phyloP scores from a whole-genome alignment of 2,329 filamentous ascomycete species.

The Neofusicoccum ribis region DNA sequence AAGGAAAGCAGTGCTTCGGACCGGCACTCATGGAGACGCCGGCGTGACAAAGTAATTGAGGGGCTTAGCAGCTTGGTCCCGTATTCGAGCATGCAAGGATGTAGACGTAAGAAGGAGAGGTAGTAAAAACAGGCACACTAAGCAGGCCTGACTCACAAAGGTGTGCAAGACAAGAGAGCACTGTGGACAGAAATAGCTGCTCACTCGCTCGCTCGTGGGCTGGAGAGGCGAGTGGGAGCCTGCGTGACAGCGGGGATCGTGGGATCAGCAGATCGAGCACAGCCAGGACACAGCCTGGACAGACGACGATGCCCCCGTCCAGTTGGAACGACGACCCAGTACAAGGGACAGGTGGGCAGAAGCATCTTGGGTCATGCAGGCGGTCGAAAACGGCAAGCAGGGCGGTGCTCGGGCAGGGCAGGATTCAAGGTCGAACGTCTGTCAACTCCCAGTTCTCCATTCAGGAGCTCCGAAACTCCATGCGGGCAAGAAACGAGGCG shows the following conservation, averaged over 20 bases:
- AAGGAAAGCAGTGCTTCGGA: neutral
- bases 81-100: neutral
- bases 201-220: too few species aligned
- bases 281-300: neutral
- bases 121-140: neutral
- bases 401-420: neutral
- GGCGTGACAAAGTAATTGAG: neutral
- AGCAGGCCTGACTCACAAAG: neutral
- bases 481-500: neutral
- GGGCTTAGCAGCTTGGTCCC: neutral
- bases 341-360: neutral
- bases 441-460: neutral
- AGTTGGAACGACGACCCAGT: neutral
- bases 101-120: neutral
- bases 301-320: too few species aligned
- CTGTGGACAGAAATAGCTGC: too few species aligned
- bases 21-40: neutral
- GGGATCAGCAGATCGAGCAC: neutral
- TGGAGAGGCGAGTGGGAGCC: neutral
- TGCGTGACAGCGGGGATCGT: neutral
- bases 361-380: neutral
- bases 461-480: neutral
- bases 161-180: too few species aligned
- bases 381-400: neutral
- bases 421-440: constrained; percentile 2